These are phyloP conservation scores for Hemisphaericaspora lyxosophila DNA, from an alignment of 1,139 yeast genomes.

Conservation along the genomic window DNA sequence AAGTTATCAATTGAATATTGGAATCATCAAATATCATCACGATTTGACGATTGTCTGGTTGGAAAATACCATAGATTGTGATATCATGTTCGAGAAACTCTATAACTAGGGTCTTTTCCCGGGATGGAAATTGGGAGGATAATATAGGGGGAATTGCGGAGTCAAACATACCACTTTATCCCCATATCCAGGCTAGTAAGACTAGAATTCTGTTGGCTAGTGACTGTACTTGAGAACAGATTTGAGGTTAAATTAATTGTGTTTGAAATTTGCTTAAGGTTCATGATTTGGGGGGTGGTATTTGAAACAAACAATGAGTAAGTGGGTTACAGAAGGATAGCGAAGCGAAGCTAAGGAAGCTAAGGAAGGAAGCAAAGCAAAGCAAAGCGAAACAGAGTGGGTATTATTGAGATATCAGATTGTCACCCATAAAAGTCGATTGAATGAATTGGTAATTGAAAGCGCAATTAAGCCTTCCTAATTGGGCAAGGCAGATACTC, in stretches of 20 bases:
- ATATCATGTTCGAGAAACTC: constrained; percentile 7
- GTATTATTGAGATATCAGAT: too few relatives aligned
- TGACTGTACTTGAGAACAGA: constrained; percentile 1
- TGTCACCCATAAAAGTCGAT: too few relatives aligned
- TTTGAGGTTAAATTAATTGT: constrained; percentile 5
- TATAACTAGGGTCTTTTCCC: constrained; percentile 9
- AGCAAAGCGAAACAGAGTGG: too few relatives aligned
- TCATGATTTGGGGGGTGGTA: constrained; percentile 8
- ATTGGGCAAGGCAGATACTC: too few relatives aligned
- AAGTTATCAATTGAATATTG: constrained; percentile 1
- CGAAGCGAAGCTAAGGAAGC: too few relatives aligned
- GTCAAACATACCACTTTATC: constrained; percentile 21
- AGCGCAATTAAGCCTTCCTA: too few relatives aligned
- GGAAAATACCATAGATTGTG: constrained; percentile 6
- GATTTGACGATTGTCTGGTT: neutral
- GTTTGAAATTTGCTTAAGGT: constrained; percentile 10
- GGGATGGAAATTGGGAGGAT: constrained; percentile 1
- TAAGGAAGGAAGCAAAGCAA: too few relatives aligned
- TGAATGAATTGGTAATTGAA: too few relatives aligned
- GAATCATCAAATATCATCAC: constrained; percentile 8
- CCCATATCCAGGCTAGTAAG: constrained; percentile 9
- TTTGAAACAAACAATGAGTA: too few relatives aligned
- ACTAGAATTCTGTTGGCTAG: constrained; percentile 2
- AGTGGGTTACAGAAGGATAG: too few relatives aligned
- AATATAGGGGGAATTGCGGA: constrained; percentile 15